phyloP scores from a whole-genome alignment of 352 stramenopile species.

The Pythium apleroticum region DNA sequence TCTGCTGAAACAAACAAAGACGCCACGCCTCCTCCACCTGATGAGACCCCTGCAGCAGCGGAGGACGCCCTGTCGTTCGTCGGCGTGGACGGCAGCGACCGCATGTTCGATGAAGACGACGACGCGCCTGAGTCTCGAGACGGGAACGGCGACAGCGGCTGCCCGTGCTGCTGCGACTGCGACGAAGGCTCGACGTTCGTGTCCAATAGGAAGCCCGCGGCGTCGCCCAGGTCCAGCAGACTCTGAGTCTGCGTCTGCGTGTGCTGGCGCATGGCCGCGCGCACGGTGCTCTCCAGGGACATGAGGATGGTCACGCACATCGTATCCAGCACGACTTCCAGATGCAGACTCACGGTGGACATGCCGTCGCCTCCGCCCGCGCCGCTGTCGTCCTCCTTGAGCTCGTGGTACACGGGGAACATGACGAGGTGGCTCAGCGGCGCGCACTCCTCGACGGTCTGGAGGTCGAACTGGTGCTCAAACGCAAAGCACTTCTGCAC shows the following conservation, averaged over 20 bases:
- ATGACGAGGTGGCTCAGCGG: constrained; percentile 70
- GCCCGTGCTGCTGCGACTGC: constrained; percentile 22
- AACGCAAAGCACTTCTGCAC: constrained; percentile 86
- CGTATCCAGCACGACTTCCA: constrained; percentile 81
- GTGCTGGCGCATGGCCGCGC: constrained; percentile 54
- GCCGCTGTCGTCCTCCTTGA: constrained; percentile 52
- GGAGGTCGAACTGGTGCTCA: constrained; percentile 72
- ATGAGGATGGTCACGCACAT: constrained; percentile 82
- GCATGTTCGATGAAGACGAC: constrained; percentile 25
- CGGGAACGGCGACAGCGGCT: constrained; percentile 31
- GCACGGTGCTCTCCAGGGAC: constrained; percentile 75
- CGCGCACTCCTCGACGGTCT: constrained; percentile 54
- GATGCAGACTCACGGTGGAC: constrained; percentile 79
- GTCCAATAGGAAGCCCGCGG: constrained; percentile 61
- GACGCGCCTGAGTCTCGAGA: constrained; percentile 26
- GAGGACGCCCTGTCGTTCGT: constrained; percentile 13
- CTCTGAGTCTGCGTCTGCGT: constrained; percentile 19
- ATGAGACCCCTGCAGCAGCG: neutral
- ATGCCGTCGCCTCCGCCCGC: constrained; percentile 14
- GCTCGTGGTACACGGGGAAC: constrained; percentile 75
- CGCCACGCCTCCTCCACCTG: constrained; percentile 10
- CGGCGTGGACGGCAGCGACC: constrained; percentile 21
- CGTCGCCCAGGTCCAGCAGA: constrained; percentile 32
- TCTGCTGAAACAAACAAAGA: constrained; percentile 38
- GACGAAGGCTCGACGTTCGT: constrained; percentile 68